Percentiles rank a stretch among this genome's conserved stretches.
These are phyloP conservation scores for Candida xiaguanensis DNA, from an alignment of 805 yeast genomes.

Conservation along the genomic window DNA sequence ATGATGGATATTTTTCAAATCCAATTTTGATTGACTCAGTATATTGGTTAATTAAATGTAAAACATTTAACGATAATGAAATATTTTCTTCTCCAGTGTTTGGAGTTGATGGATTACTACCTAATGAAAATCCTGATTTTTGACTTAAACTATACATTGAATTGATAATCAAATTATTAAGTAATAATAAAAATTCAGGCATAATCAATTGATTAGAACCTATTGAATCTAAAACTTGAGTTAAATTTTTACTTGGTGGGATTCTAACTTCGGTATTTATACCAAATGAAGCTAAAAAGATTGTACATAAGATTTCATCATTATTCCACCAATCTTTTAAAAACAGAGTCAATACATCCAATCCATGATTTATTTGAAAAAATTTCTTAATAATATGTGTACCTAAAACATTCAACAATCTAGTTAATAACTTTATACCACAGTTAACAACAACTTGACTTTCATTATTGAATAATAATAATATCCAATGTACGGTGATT, in stretches of 20 bases:
- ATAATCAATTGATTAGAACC: constrained; percentile 21
- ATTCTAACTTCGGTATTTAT: constrained; percentile 16
- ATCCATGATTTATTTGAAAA: constrained; percentile 46
- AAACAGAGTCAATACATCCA: constrained; percentile 43
- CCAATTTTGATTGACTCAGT: constrained; percentile 28
- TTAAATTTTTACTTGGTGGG: constrained; percentile 8
- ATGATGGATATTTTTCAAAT: constrained; percentile 17
- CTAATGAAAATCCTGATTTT: constrained; percentile 27
- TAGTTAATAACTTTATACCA: constrained; percentile 47
- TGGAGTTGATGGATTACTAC: constrained; percentile 36
- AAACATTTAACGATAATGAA: constrained; percentile 26
- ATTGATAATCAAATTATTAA: constrained; percentile 30
- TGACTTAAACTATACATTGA: constrained; percentile 27
- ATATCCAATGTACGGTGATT: constrained; percentile 62
- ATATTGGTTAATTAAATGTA: constrained; percentile 35
- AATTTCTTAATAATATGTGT: constrained; percentile 46
- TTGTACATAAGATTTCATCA: constrained; percentile 37
- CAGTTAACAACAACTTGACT: constrained; percentile 30
- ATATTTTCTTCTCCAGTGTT: constrained; percentile 13
- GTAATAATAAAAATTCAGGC: constrained; percentile 45
- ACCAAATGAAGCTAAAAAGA: constrained; percentile 48
- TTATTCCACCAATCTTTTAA: constrained; percentile 48
- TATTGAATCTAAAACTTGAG: constrained; percentile 6
- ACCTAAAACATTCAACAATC: constrained; percentile 46
- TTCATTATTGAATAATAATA: constrained; percentile 46